Evolutionary conservation across 2,329 filamentous ascomycete genomes (phyloP).

Genomic region (Fusarium newnesense): DNA sequence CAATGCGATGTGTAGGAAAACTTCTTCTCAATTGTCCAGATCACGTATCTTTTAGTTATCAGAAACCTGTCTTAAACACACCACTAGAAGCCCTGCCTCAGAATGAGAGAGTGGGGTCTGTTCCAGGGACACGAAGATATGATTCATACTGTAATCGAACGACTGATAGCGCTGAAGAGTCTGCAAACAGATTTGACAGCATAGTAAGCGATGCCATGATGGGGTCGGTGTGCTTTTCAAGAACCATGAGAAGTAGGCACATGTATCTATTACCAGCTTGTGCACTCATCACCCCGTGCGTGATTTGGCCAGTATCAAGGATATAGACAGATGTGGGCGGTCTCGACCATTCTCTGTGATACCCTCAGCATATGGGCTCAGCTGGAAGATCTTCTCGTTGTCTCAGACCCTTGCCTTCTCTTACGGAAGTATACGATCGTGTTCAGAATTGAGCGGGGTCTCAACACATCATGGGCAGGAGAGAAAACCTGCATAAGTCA

Average conservation of each 20-base stretch:
- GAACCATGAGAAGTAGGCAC: not conserved
- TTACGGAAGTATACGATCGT: not conserved
- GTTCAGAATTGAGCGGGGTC: not conserved
- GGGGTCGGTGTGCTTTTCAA: not conserved
- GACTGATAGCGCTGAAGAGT: not conserved
- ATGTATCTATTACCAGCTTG: not conserved
- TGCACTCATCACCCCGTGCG: accelerated
- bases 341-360: not conserved
- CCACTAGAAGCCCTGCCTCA: not conserved
- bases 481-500: not conserved
- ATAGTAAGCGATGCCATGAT: not conserved
- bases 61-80: not conserved
- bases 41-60: not conserved
- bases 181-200: accelerated
- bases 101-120: not conserved
- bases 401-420: not conserved
- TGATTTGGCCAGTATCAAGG: not conserved
- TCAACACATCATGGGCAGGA: accelerated
- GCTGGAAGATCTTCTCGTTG: not conserved
- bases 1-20: accelerated
- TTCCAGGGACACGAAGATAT: not conserved
- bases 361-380: not conserved
- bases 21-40: not conserved
- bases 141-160: not conserved
- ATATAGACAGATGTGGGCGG: not conserved